Evolutionary conservation across 2,329 filamentous ascomycete genomes (phyloP).

Genomic region (Ascocoryne sarcoides): DNA sequence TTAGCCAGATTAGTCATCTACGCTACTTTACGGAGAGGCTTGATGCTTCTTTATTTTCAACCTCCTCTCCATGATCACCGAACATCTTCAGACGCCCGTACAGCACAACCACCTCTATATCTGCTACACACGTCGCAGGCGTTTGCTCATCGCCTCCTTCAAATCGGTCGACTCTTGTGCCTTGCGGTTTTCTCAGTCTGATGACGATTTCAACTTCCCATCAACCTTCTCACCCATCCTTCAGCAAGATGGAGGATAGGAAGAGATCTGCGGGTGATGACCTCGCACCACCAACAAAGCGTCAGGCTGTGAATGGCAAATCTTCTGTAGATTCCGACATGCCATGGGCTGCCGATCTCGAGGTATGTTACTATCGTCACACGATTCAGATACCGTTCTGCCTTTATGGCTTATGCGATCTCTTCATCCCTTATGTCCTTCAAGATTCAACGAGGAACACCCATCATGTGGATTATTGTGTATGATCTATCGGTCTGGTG

Average conservation of each 20-base stretch:
- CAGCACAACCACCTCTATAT: conserved; percentile 9
- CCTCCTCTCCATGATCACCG: conserved; percentile 5
- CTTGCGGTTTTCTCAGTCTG: conserved; percentile 47
- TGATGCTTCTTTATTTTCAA: conserved; percentile 7
- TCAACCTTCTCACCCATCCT: conserved; percentile 67
- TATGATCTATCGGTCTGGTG: conserved; percentile 27
- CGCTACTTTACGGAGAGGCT: too few relatives aligned
- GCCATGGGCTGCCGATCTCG: conserved; percentile 62
- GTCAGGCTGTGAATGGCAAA: conserved; percentile 80
- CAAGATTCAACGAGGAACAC: conserved; percentile 7
- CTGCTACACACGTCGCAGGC: conserved; percentile 13
- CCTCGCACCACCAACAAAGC: conserved; percentile 80
- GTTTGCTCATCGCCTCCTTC: conserved; percentile 9
- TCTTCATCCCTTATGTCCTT: conserved; percentile 14
- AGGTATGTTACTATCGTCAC: conserved; percentile 49
- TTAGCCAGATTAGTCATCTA: too few relatives aligned
- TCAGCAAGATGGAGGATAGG: conserved; percentile 98
- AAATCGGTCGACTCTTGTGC: conserved; percentile 28
- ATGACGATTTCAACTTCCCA: conserved; percentile 67
- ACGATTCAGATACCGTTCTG: conserved; percentile 11
- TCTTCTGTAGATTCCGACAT: conserved; percentile 58
- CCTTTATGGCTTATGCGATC: neutral
- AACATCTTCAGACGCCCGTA: conserved; percentile 5
- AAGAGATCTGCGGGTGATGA: conserved; percentile 91
- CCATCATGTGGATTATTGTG: conserved; percentile 11